Percentiles rank a stretch among this genome's conserved stretches.
These are phyloP conservation scores for Wickerhamomyces xylosicus DNA, from an alignment of 805 yeast genomes.

Conservation along the genomic window DNA sequence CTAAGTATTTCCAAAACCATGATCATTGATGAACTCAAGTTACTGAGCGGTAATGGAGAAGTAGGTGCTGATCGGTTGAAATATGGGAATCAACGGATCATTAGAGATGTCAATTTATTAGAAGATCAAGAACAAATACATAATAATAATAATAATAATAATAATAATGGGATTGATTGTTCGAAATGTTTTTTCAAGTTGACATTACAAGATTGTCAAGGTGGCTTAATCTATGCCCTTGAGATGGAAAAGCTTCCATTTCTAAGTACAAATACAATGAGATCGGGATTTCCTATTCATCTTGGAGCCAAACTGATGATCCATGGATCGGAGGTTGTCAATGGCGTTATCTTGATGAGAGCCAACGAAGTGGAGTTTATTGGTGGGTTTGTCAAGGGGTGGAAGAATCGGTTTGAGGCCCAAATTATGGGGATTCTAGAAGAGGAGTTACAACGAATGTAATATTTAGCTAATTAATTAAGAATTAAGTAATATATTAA, in stretches of 20 bases:
- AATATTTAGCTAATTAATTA: too few relatives aligned
- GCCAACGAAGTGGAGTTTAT: slow-evolving; percentile 21
- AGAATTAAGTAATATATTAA: too few relatives aligned
- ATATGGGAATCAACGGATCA: slow-evolving; percentile 14
- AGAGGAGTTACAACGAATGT: too few relatives aligned
- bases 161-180: slow-evolving; percentile 8
- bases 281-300: slow-evolving; percentile 27
- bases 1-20: slow-evolving; percentile 36
- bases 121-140: slow-evolving; percentile 18
- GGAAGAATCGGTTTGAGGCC: neutral
- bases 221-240: slow-evolving; percentile 44
- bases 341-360: slow-evolving; percentile 33
- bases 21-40: slow-evolving; percentile 44
- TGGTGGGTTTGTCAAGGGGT: slow-evolving; percentile 6
- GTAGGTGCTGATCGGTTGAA: slow-evolving; percentile 48
- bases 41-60: slow-evolving; percentile 35
- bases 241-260: slow-evolving; percentile 46
- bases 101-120: slow-evolving; percentile 40
- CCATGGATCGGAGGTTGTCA: slow-evolving; percentile 34
- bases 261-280: slow-evolving; percentile 20
- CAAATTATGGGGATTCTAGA: neutral
- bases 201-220: slow-evolving; percentile 42
- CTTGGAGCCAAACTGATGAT: slow-evolving; percentile 52
- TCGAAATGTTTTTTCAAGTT: slow-evolving; percentile 34
- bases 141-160: neutral